phyloP scores from a whole-genome alignment of 1,284 basidiomycete genomes.

The Coniferiporia sulphurascens region DNA sequence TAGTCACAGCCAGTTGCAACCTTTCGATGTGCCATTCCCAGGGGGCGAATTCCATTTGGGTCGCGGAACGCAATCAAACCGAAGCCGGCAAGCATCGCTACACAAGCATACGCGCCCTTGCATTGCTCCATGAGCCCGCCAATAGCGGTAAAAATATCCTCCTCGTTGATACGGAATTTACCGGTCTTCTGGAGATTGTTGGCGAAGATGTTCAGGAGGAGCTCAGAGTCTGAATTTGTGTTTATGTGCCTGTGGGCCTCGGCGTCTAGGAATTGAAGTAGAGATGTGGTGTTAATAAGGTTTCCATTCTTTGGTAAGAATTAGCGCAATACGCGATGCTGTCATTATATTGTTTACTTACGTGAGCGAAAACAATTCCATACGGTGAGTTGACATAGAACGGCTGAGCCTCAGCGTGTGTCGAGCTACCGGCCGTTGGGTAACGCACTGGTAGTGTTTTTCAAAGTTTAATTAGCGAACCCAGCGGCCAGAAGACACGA shows the following conservation, averaged over 20 bases:
- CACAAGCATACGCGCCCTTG: constrained; percentile 94
- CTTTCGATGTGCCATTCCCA: constrained; percentile 70
- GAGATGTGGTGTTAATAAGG: constrained; percentile 86
- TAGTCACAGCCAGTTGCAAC: constrained; percentile 68
- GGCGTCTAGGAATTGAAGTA: constrained; percentile 92
- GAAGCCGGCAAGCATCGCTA: constrained; percentile 98
- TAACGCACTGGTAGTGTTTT: constrained; percentile 70
- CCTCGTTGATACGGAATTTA: constrained; percentile 99
- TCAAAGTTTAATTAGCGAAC: too few species aligned
- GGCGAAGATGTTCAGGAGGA: constrained; percentile 96
- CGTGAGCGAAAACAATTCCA: constrained; percentile 97
- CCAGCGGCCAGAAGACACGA: constrained; percentile 21
- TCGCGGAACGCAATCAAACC: constrained; percentile 98
- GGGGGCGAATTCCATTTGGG: constrained; percentile 96
- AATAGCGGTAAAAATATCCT: constrained; percentile 97
- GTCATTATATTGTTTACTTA: constrained; percentile 36
- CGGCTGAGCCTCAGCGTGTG: constrained; percentile 97
- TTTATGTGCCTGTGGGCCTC: constrained; percentile 98
- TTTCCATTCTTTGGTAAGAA: constrained; percentile 84
- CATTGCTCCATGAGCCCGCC: constrained; percentile 85
- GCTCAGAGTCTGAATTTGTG: constrained; percentile 96
- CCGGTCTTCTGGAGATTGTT: constrained; percentile 98
- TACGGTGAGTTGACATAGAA: constrained; percentile 99
- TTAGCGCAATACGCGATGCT: constrained; percentile 14
- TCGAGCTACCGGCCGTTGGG: constrained; percentile 96